phyloP scores from a whole-genome alignment of 805 yeast genomes.

The Candida nanaspora region DNA sequence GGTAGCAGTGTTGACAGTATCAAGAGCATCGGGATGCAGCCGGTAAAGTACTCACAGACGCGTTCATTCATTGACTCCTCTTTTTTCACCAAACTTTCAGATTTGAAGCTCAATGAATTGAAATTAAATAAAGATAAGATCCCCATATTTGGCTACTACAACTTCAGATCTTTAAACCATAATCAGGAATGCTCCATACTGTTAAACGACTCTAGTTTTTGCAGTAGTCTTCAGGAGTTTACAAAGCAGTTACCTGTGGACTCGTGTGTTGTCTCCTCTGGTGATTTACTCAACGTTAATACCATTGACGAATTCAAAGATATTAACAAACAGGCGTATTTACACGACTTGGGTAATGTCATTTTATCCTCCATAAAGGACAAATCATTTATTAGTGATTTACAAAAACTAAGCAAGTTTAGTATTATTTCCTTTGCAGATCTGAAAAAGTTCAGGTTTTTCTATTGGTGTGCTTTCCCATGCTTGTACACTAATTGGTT shows the following conservation, averaged over 20 bases:
- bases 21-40: too few relatives aligned
- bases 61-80: conserved; percentile 80
- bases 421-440: conserved; percentile 71
- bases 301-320: conserved; percentile 80
- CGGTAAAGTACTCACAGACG: conserved; percentile 38
- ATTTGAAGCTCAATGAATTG: conserved; percentile 64
- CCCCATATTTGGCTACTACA: conserved; percentile 34
- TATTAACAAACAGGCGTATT: conserved; percentile 52
- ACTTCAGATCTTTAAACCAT: conserved; percentile 20
- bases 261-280: conserved; percentile 22
- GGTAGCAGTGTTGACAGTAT: too few relatives aligned
- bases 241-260: conserved; percentile 5
- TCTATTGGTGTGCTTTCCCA: conserved; percentile 88
- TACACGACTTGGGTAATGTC: conserved; percentile 33
- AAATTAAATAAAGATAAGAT: conserved; percentile 50
- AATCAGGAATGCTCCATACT: conserved; percentile 25
- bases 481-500: conserved; percentile 48
- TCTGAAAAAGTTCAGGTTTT: conserved; percentile 78
- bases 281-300: conserved; percentile 53
- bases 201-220: conserved; percentile 28
- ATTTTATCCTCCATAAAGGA: conserved; percentile 22
- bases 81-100: conserved; percentile 72
- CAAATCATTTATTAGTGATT: conserved; percentile 29
- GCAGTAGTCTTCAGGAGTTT: not conserved
- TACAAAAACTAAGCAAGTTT: conserved; percentile 36